Evolutionary conservation across 1,139 yeast species (phyloP).

Genomic region (Candida tetrigidarum): DNA sequence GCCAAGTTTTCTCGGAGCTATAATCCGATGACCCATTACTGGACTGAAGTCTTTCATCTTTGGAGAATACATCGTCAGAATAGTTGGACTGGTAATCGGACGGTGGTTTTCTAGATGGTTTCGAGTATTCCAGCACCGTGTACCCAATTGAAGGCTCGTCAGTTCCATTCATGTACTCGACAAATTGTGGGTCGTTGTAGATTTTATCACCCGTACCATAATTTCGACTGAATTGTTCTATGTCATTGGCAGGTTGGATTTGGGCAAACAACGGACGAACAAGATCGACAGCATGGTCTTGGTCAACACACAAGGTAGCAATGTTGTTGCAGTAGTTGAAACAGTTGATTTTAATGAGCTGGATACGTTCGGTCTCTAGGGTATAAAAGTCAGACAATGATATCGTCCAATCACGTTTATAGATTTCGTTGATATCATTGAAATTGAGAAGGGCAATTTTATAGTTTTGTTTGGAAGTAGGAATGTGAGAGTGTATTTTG

Average conservation of each 20-base stretch:
- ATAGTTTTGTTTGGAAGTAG: slow-evolving; percentile 57
- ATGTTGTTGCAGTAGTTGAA: slow-evolving; percentile 84
- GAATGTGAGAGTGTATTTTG: slow-evolving; percentile 54
- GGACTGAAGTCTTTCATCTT: slow-evolving; percentile 39
- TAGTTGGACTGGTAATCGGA: slow-evolving; percentile 19
- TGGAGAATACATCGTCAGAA: slow-evolving; percentile 26
- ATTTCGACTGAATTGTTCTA: slow-evolving; percentile 55
- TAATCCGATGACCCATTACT: slow-evolving; percentile 36
- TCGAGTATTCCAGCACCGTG: slow-evolving; percentile 26
- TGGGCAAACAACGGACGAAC: slow-evolving; percentile 71
- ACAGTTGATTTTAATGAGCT: slow-evolving; percentile 72
- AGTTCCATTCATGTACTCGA: slow-evolving; percentile 44
- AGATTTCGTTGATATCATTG: slow-evolving; percentile 69
- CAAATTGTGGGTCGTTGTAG: slow-evolving; percentile 53
- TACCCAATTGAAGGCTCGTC: slow-evolving; percentile 26
- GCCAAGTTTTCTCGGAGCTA: slow-evolving; percentile 47
- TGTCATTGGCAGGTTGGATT: slow-evolving; percentile 66
- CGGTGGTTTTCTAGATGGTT: slow-evolving; percentile 28
- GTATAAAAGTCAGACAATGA: slow-evolving; percentile 73
- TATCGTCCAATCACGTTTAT: slow-evolving; percentile 80
- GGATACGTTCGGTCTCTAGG: slow-evolving; percentile 79
- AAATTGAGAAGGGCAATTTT: slow-evolving; percentile 60
- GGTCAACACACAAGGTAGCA: slow-evolving; percentile 77
- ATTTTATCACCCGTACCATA: slow-evolving; percentile 73
- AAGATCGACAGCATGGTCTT: slow-evolving; percentile 75